Percentiles rank a stretch among this genome's conserved stretches.
phyloP scores from a whole-genome alignment of 768 basidiomycete genomes.

The Peribolospora baueri region DNA sequence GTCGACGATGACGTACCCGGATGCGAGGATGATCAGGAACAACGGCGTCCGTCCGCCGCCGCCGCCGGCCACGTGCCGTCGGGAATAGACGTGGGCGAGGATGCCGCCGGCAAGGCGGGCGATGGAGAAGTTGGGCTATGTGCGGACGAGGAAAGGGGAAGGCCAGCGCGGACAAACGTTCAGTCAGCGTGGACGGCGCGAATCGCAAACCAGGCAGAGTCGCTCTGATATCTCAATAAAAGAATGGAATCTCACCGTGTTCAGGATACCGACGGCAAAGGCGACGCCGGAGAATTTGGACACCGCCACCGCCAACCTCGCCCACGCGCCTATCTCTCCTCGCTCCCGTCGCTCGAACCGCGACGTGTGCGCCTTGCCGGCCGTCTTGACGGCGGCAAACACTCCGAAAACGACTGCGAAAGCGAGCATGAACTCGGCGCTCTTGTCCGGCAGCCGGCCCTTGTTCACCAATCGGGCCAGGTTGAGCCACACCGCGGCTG shows the following conservation, averaged over 20 bases:
- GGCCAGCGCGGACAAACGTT: too few species aligned
- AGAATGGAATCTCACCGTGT: background rate
- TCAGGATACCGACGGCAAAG: slow-evolving; percentile 43
- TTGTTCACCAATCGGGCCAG: slow-evolving; percentile 26
- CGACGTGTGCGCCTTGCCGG: slow-evolving; percentile 27
- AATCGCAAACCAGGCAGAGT: too few species aligned
- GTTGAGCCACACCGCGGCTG: slow-evolving; percentile 68
- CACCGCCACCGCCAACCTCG: slow-evolving; percentile 50
- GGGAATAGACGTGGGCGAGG: slow-evolving; percentile 42
- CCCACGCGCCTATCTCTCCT: slow-evolving; percentile 19
- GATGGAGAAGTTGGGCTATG: slow-evolving; percentile 57
- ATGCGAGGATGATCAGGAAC: slow-evolving; percentile 55
- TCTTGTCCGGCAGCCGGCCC: slow-evolving; percentile 55
- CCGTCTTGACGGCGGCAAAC: slow-evolving; percentile 41
- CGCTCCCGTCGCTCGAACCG: slow-evolving; percentile 10
- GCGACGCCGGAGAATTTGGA: slow-evolving; percentile 39
- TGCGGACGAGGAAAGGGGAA: background rate
- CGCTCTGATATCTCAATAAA: background rate
- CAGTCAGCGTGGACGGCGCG: too few species aligned
- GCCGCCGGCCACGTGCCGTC: slow-evolving; percentile 14
- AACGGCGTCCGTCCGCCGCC: slow-evolving; percentile 24
- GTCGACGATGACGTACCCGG: slow-evolving; percentile 25
- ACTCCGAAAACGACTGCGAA: slow-evolving; percentile 49
- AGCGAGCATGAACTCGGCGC: slow-evolving; percentile 46
- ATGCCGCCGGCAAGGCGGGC: slow-evolving; percentile 73